Percentiles rank a stretch among this genome's conserved stretches.
These are phyloP conservation scores for Limnomonas spitsbergensis DNA, from an alignment of 139 green algal genomes.

Conservation along the genomic window DNA sequence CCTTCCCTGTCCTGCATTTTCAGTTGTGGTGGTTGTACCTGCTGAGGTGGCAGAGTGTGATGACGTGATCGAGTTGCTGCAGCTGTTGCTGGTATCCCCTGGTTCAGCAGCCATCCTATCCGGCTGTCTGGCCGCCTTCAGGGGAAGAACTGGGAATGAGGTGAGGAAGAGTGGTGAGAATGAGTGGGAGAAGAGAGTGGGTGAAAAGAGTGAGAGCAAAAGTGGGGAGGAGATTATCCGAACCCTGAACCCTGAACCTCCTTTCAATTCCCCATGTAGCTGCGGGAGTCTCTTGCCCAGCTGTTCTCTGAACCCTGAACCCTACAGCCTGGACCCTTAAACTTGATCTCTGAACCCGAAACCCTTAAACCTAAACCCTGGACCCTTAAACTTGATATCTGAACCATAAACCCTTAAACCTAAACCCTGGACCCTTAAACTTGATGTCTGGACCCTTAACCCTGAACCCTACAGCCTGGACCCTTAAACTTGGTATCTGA, in stretches of 20 bases:
- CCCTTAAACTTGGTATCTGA: neutral
- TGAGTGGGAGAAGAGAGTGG: too few relatives aligned
- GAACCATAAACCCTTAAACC: neutral
- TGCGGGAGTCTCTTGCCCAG: too few relatives aligned
- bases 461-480: neutral
- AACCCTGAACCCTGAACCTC: neutral
- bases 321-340: neutral
- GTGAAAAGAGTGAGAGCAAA: too few relatives aligned
- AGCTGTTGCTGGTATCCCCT: neutral
- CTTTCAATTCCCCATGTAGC: too few relatives aligned
- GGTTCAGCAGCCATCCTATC: neutral
- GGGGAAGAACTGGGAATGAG: neutral
- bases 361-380: neutral
- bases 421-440: constrained; percentile 7
- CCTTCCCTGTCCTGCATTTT: too few relatives aligned
- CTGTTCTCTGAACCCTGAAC: neutral
- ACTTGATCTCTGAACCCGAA: neutral
- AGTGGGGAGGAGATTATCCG: too few relatives aligned
- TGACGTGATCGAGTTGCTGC: neutral
- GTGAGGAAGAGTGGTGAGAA: neutral
- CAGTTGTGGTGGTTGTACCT: neutral
- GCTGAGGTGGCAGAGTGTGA: neutral
- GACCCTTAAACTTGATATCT: neutral
- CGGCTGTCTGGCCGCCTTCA: neutral
- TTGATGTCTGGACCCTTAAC: constrained; percentile 1